Conservation (phyloP, 2,329 filamentous ascomycete genomes). For the Monosporascus ibericus region DNA sequence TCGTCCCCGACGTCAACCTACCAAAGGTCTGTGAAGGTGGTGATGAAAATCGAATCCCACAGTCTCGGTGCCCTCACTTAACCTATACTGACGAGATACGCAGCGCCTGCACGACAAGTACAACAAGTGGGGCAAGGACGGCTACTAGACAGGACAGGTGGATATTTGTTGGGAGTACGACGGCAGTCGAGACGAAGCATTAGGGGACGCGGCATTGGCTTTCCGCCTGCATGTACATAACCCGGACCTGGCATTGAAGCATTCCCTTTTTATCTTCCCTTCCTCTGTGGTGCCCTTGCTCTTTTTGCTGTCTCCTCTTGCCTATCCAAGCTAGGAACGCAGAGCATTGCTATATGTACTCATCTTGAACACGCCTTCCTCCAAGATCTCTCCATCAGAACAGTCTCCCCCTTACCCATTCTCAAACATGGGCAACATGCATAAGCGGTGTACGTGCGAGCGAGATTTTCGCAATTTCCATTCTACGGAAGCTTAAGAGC, state of each 20-base stretch:
- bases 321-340: too few species aligned
- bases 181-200: neutral
- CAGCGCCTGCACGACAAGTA: slow-evolving; percentile 90
- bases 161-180: neutral
- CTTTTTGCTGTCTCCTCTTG: neutral
- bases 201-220: neutral
- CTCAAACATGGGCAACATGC: too few species aligned
- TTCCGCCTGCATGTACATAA: slow-evolving; percentile 1
- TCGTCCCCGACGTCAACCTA: slow-evolving; percentile 88
- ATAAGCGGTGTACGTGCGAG: too few species aligned
- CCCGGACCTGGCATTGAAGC: neutral
- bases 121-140: slow-evolving; percentile 99
- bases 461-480: too few species aligned
- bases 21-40: slow-evolving; percentile 62
- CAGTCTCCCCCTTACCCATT: too few species aligned
- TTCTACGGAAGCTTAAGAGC: too few species aligned
- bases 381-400: too few species aligned
- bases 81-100: slow-evolving; percentile 5
- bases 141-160: slow-evolving; percentile 52
- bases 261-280: neutral
- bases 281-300: neutral
- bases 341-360: too few species aligned
- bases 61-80: too few species aligned
- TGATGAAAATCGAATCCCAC: neutral
- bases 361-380: too few species aligned